Conservation (phyloP, 2,329 filamentous ascomycete species). For the Venturia effusa region DNA sequence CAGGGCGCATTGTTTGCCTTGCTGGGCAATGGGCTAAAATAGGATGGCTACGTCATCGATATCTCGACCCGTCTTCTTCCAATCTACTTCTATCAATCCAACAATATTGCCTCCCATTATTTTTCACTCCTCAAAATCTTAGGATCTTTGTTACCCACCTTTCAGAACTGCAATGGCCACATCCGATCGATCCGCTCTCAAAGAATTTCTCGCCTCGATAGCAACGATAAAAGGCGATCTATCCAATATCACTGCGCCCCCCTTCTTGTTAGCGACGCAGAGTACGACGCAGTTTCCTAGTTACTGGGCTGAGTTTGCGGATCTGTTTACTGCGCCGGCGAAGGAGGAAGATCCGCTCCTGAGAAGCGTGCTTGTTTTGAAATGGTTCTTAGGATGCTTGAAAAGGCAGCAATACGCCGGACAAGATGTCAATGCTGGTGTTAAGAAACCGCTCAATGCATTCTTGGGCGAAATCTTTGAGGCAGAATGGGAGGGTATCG, state of each 20-base stretch:
- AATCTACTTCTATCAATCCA: neutral
- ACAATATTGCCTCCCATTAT: too few relatives aligned
- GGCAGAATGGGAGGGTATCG: conserved; percentile 20
- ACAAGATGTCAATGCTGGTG: conserved; percentile 29
- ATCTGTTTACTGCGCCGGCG: conserved; percentile 36
- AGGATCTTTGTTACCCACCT: neutral
- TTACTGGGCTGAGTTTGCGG: conserved; percentile 36
- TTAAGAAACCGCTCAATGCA: conserved; percentile 42
- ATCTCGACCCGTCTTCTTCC: neutral
- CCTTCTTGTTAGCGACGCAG: conserved; percentile 34
- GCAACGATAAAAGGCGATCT: conserved; percentile 36
- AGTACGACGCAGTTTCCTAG: conserved; percentile 36
- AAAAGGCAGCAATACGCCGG: conserved; percentile 39
- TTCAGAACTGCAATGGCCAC: too few relatives aligned
- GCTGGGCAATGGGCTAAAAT: neutral
- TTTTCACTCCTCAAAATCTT: neutral
- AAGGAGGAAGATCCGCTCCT: conserved; percentile 27
- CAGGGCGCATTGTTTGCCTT: neutral
- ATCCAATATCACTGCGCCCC: conserved; percentile 36
- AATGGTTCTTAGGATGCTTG: conserved; percentile 38
- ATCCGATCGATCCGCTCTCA: neutral
- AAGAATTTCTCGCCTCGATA: conserved; percentile 21
- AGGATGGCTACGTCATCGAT: neutral
- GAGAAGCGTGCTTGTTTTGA: conserved; percentile 35
- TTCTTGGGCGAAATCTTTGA: conserved; percentile 40